These are phyloP conservation scores for Xylariaceae sp. DNA, from an alignment of 2,329 filamentous ascomycete genomes.

Conservation along the genomic window DNA sequence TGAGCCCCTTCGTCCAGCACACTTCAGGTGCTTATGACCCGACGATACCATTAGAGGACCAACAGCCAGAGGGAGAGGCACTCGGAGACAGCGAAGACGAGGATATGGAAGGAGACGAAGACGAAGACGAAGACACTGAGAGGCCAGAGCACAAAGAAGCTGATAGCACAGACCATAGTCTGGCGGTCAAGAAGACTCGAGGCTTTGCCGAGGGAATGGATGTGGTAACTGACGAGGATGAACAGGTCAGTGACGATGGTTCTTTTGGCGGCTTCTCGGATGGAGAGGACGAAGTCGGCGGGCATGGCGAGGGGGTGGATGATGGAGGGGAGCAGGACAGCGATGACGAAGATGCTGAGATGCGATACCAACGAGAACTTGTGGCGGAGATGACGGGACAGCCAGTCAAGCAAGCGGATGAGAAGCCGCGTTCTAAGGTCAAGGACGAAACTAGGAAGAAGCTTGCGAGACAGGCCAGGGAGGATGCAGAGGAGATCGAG, in stretches of 20 bases:
- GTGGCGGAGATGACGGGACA: slow-evolving; percentile 85
- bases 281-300: no score
- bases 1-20: slow-evolving; percentile 92
- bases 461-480: slow-evolving; percentile 64
- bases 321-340: no score
- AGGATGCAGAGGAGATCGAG: slow-evolving; percentile 84
- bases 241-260: slow-evolving; percentile 39
- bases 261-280: slow-evolving; percentile 49
- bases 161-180: slow-evolving; percentile 31
- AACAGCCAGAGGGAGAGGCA: slow-evolving; percentile 83
- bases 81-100: slow-evolving; percentile 61
- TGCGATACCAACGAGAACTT: slow-evolving; percentile 80
- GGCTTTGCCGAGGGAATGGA: slow-evolving; percentile 46
- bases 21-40: slow-evolving; percentile 89
- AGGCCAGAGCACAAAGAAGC: no score
- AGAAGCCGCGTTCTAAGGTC: slow-evolving; percentile 53
- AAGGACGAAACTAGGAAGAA: slow-evolving; percentile 69
- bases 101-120: slow-evolving; percentile 42
- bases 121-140: slow-evolving; percentile 44
- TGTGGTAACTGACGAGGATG: slow-evolving; percentile 43
- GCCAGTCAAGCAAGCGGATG: slow-evolving; percentile 45
- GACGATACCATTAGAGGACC: slow-evolving; percentile 76
- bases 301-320: no score
- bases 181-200: slow-evolving; percentile 35
- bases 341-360: slow-evolving; percentile 42